phyloP scores from a whole-genome alignment of 2,329 filamentous ascomycete species.

The Zymoseptoria tritici region DNA sequence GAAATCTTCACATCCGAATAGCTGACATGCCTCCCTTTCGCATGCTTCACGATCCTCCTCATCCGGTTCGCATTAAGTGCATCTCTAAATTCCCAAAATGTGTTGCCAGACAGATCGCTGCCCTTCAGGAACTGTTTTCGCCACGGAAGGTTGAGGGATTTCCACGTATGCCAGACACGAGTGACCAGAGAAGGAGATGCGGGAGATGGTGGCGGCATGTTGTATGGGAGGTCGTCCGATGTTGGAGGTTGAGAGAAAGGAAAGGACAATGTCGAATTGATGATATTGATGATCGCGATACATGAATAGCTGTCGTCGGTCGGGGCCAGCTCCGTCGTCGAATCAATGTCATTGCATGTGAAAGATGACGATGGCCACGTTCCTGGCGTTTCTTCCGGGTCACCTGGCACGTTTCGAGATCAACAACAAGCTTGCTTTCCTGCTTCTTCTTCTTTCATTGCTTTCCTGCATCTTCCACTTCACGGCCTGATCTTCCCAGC shows the following conservation, averaged over 20 bases:
- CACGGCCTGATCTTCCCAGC: too few relatives aligned
- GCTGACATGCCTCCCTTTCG: slow-evolving; percentile 40
- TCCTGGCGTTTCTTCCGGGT: background rate
- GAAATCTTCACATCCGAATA: slow-evolving; percentile 54
- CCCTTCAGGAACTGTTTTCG: slow-evolving; percentile 53
- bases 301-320: too few relatives aligned
- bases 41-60: slow-evolving; percentile 52
- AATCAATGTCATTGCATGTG: background rate
- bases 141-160: slow-evolving; percentile 55
- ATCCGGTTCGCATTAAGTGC: slow-evolving; percentile 45
- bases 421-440: background rate
- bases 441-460: background rate
- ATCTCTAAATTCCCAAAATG: slow-evolving; percentile 61
- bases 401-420: background rate
- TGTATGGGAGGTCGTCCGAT: background rate
- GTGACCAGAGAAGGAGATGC: slow-evolving; percentile 19
- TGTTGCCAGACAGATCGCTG: slow-evolving; percentile 55
- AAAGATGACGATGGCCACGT: background rate
- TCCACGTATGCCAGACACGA: slow-evolving; percentile 55
- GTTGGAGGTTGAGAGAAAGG: background rate
- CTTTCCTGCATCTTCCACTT: too few relatives aligned
- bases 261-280: background rate
- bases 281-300: background rate
- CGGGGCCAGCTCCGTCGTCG: background rate
- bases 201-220: slow-evolving; percentile 4